Conservation (phyloP, 805 yeast species). For the Candida chauliodis region DNA sequence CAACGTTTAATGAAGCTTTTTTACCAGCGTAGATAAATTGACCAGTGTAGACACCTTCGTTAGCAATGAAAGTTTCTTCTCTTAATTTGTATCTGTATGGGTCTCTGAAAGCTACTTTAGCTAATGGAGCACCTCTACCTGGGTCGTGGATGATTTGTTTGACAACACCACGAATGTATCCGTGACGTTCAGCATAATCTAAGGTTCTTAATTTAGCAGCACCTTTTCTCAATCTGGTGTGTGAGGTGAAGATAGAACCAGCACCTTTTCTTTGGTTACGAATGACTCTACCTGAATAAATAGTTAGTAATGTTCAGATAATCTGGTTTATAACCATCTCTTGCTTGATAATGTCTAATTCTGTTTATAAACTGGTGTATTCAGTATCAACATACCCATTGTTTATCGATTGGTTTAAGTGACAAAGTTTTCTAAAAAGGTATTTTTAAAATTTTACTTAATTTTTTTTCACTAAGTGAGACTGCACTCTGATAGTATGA, state of each 20-base stretch:
- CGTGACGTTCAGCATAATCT: conserved; percentile 99
- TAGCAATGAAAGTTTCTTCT: conserved; percentile 98
- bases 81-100: conserved; percentile 98
- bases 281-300: conserved; percentile 91
- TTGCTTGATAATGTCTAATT: background rate
- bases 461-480: conserved; percentile 8
- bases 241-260: conserved; percentile 99
- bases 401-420: conserved; percentile 19
- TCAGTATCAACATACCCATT: conserved; percentile 35
- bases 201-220: conserved; percentile 99
- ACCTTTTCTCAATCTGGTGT: conserved; percentile 99
- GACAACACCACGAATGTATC: conserved; percentile 99
- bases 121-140: conserved; percentile 99
- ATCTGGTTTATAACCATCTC: background rate
- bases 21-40: conserved; percentile 99
- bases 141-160: conserved; percentile 99
- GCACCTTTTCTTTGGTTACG: conserved; percentile 99
- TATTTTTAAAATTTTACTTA: conserved; percentile 7
- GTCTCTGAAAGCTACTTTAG: conserved; percentile 98
- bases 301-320: conserved; percentile 9
- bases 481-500: background rate
- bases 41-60: conserved; percentile 99
- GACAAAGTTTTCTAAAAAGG: conserved; percentile 8
- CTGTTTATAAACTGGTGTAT: too few species aligned
- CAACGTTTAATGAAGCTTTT: conserved; percentile 94